Evolutionary conservation across 2,329 filamentous ascomycete species (phyloP), one percentile per base, ranked within the genome.

Genomic region (Thielaviopsis cerberus): DNA sequence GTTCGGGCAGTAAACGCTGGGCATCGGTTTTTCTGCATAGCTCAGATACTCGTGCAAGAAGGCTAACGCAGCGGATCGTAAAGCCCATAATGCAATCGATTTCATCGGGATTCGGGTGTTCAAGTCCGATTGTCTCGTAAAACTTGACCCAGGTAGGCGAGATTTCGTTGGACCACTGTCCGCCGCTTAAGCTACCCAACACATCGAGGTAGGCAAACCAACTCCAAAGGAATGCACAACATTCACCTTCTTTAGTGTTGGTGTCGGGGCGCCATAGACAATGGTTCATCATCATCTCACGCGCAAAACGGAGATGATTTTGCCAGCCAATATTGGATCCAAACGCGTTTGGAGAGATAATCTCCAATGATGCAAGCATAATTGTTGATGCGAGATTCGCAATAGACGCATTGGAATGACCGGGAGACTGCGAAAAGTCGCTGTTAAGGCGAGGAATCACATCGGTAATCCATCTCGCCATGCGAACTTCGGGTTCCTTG

Each of bases 161-260:
- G 23, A 55, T 50, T 7, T 74, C 73, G 34, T 74, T 74, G 34
- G 73, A 73, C 54, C 72, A 61, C 52, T 66, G 73, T 10, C 78
- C 77, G 17, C 85, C 85, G 57, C 73, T 82, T 25, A 94, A 73
- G 50, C 80, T 82, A 24, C 86, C 88, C 58, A 92, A 72, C 1
- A 92, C 81, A 65, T 92, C 87, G 22, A 94, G 76, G 68, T 92
- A 92, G 1, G 84, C 85, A 62, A 92, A 85, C 88, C 88, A 94
- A 60, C 85, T 81, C 63, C 80, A 83, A 10, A 92, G 75, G 65
- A 94, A 92, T 57, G 84, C 55, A 83, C 57, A 82, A 76, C 57
- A 86, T 54, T 60, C 59, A 10, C 59, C 59, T 55, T 60, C 74
- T 65, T 79, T 60, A 23, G 59, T 60, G 22, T 52, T 58, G 30